A percentile compares a stretch with the other conserved stretches of the same genome.
phyloP scores from a whole-genome alignment of 768 basidiomycete species.

The Lactifluus piperatus region DNA sequence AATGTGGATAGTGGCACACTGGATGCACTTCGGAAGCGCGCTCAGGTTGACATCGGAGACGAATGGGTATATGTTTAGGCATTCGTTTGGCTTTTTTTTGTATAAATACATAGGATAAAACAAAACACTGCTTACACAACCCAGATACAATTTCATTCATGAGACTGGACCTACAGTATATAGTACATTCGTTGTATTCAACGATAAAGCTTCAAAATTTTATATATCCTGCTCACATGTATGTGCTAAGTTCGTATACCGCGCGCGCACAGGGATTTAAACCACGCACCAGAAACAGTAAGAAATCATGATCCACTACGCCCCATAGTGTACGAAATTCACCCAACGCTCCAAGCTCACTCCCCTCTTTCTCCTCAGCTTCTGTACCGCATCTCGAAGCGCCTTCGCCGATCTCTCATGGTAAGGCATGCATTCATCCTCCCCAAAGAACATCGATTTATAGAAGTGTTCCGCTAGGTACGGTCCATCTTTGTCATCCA shows the following conservation, averaged over 20 bases:
- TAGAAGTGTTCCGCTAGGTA: background rate
- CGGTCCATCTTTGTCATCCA: conserved; percentile 3
- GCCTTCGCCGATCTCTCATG: background rate
- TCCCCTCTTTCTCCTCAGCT: background rate
- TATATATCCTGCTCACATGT: background rate
- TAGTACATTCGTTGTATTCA: background rate
- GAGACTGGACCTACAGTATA: background rate
- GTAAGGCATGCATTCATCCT: background rate
- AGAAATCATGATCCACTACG: background rate
- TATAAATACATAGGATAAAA: too few relatives aligned
- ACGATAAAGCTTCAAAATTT: background rate
- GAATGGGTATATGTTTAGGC: conserved; percentile 9
- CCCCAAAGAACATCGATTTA: background rate
- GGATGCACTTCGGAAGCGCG: background rate
- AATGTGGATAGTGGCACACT: background rate
- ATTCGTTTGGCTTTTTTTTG: too few relatives aligned
- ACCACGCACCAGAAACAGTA: background rate
- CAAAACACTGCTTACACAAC: background rate
- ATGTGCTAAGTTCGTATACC: background rate
- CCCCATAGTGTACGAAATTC: background rate
- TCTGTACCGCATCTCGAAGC: background rate
- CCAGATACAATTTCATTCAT: background rate
- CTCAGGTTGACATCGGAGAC: conserved; percentile 5
- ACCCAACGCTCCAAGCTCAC: background rate
- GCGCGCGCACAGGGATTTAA: background rate